Evolutionary conservation across 768 basidiomycete genomes (phyloP), one percentile per base, ranked within the genome.

Genomic region (Pulveroboletus frians): DNA sequence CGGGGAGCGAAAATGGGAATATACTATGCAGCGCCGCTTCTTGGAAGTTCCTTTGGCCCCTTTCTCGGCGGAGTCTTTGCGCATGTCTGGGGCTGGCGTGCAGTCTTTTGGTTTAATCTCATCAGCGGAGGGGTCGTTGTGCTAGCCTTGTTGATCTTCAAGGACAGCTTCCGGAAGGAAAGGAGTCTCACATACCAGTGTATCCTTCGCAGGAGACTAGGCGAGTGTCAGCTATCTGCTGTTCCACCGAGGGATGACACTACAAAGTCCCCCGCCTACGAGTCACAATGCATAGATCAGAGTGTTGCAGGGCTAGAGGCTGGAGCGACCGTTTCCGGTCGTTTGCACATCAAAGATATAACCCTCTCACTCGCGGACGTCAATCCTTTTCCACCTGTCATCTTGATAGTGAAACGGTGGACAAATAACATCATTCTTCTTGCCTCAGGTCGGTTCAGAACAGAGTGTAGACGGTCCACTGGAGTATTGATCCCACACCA

Each of bases 1-100:
- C 73, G 89, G n/a, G 89, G 89, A 3, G 78, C 76, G 9, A 86
- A 81, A 73, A 84, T 92, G 78, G 90, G 91, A 0, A 72, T 91
- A 18, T 92, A 83, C 64, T 92, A 91, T 62, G 79, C 82, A 4
- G 84, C 89, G 5, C 88, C 88, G 0, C 75, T 91, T 7, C 77
- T 92, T 5, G 90, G 88, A 1, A 75, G 77, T 2, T 75, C 76
- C 2, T 44, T 86, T 0, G 88, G 85, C 0, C 85, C 86, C 1
- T 76, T 90, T 27, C 60, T 89, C 37, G 87, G 88, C 2, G 87
- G 89, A 0, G 75, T 69, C 2, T 66, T 90, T 5, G 81, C 88
- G 0, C 73, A 81, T 46, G 77, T 73, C 0, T 81, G 83, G 64
- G 76, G 72, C 46, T 96, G 92, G 92, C 78, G 92, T 32, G 81